These are phyloP conservation scores for Dictyostelium gargantuum DNA, from an alignment of 208 protist species.

Conservation along the genomic window DNA sequence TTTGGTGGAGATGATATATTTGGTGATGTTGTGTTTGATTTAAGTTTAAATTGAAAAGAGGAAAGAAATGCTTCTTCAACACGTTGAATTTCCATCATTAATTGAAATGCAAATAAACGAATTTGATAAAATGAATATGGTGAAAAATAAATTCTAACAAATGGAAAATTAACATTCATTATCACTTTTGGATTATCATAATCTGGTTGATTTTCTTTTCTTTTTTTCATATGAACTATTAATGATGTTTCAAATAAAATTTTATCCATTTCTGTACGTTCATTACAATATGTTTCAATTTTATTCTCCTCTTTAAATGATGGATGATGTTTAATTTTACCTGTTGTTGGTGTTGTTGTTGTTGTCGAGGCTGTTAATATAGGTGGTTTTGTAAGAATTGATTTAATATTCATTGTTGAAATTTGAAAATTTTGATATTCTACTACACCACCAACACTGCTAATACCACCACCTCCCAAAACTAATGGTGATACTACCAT, in stretches of 20 bases:
- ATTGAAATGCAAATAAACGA: slow-evolving; percentile 1
- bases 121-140: slow-evolving; percentile 50
- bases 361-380: not conserved
- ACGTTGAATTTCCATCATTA: slow-evolving; percentile 23
- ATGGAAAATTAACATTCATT: not conserved
- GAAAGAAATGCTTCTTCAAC: not conserved
- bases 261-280: not conserved
- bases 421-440: slow-evolving; percentile 16
- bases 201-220: not conserved
- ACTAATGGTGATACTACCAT: too few species aligned
- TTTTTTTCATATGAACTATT: not conserved
- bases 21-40: not conserved
- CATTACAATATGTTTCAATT: slow-evolving; percentile 4
- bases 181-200: not conserved
- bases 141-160: slow-evolving; percentile 25
- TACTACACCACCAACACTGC: not conserved
- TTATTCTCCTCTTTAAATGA: not conserved
- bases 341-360: not conserved
- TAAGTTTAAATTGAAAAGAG: slow-evolving; percentile 50
- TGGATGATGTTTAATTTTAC: not conserved
- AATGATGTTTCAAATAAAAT: slow-evolving; percentile 32
- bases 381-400: slow-evolving; percentile 15
- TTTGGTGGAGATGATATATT: not conserved
- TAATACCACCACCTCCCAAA: not conserved
- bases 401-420: slow-evolving; percentile 4